phyloP scores from a whole-genome alignment of 2,329 filamentous ascomycete genomes.

The Hymenoscyphus occultus region DNA sequence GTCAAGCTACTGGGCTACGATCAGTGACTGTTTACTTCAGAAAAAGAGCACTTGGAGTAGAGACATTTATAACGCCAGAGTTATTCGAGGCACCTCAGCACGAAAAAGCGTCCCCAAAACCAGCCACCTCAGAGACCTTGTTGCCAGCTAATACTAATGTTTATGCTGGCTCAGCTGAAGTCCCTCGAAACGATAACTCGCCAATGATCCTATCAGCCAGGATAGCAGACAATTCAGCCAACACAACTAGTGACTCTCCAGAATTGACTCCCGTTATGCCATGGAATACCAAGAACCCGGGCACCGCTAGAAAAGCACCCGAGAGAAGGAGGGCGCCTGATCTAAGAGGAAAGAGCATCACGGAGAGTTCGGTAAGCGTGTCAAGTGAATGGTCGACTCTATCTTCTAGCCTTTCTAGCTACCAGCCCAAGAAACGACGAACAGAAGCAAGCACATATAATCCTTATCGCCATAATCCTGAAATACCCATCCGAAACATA shows the following conservation, averaged over 20 bases:
- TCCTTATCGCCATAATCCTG: not conserved
- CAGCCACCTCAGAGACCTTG: not conserved
- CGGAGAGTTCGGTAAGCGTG: not conserved
- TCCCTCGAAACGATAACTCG: not conserved
- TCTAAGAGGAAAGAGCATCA: not conserved
- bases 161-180: not conserved
- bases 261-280: not conserved
- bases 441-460: not conserved
- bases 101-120: not conserved
- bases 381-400: not conserved
- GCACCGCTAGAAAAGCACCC: not conserved
- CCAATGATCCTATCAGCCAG: not conserved
- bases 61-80: not conserved
- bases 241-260: not conserved
- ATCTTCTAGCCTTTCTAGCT: not conserved
- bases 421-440: not conserved
- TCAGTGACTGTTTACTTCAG: conserved; percentile 8
- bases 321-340: not conserved
- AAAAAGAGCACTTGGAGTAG: not conserved
- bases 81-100: not conserved
- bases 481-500: not conserved
- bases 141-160: not conserved
- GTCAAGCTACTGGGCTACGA: conserved; percentile 5
- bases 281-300: no score
- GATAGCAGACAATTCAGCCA: not conserved